A percentile compares a stretch with the other conserved stretches of the same genome.
Conservation (phyloP, 2,329 filamentous ascomycete species). For the Amphichorda felina region DNA sequence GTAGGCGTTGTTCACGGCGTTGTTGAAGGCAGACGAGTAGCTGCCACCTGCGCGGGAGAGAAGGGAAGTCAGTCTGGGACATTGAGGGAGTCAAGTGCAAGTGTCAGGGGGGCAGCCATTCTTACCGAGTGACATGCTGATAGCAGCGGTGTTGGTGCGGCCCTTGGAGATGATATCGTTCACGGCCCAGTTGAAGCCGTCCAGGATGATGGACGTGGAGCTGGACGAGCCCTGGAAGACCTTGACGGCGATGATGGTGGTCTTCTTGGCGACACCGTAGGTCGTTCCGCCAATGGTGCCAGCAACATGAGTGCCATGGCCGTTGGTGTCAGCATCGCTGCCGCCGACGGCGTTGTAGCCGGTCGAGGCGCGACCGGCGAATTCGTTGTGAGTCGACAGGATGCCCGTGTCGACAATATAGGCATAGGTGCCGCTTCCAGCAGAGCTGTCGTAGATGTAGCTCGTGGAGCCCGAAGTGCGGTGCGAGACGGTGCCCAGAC, state of each 20-base stretch:
- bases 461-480: slow-evolving; percentile 15
- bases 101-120: too few species aligned
- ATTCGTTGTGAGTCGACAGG: slow-evolving; percentile 29
- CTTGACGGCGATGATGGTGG: slow-evolving; percentile 30
- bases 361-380: slow-evolving; percentile 26
- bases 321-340: slow-evolving; percentile 22
- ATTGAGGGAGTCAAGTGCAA: too few species aligned
- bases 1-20: slow-evolving; percentile 33
- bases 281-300: slow-evolving; percentile 30
- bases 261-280: slow-evolving; percentile 33
- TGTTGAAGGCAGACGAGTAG: slow-evolving; percentile 33
- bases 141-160: slow-evolving; percentile 27
- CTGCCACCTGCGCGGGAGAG: slow-evolving; percentile 26
- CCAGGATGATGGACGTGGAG: slow-evolving; percentile 17
- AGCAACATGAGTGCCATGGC: slow-evolving; percentile 35
- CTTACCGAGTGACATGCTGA: slow-evolving; percentile 44
- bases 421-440: slow-evolving; percentile 28
- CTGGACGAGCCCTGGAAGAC: slow-evolving; percentile 24
- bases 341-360: slow-evolving; percentile 19
- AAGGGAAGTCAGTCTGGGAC: slow-evolving; percentile 25
- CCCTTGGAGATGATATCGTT: slow-evolving; percentile 28
- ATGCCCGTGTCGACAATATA: slow-evolving; percentile 47
- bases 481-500: slow-evolving; percentile 31
- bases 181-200: slow-evolving; percentile 28
- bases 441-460: slow-evolving; percentile 28